Evolutionary conservation across 768 basidiomycete species (phyloP).

Genomic region (Boletus eberwhitei): DNA sequence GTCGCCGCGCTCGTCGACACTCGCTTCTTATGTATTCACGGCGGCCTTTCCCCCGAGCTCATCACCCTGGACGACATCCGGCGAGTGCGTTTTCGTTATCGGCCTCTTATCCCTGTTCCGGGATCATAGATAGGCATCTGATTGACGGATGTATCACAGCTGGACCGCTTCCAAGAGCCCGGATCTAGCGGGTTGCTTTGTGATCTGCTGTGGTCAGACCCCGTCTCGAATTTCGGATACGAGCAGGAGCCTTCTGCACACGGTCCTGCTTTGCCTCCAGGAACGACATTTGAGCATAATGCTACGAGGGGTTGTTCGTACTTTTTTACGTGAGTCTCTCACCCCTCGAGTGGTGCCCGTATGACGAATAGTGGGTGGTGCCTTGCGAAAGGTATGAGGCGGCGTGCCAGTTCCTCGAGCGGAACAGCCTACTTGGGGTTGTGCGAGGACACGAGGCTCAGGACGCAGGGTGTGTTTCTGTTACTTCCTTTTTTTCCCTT

Average conservation of each 20-base stretch:
- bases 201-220: constrained; percentile 96
- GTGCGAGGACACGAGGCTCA: constrained; percentile 98
- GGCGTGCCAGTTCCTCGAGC: constrained; percentile 89
- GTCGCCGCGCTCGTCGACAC: constrained; percentile 89
- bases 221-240: constrained; percentile 82
- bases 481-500: not conserved
- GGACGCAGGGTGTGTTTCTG: constrained; percentile 74
- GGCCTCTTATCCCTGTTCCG: not conserved
- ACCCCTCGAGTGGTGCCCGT: not conserved
- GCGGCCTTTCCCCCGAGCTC: constrained; percentile 89
- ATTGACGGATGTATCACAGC: constrained; percentile 40
- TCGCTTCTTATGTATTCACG: constrained; percentile 97
- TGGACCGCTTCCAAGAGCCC: constrained; percentile 92
- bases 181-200: constrained; percentile 89
- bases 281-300: constrained; percentile 74
- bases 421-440: constrained; percentile 85
- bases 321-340: constrained; percentile 78
- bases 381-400: constrained; percentile 66
- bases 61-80: constrained; percentile 73
- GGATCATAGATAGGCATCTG: not conserved
- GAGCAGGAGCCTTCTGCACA: constrained; percentile 57
- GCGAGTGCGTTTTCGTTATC: constrained; percentile 41
- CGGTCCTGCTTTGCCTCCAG: constrained; percentile 51
- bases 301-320: constrained; percentile 86
- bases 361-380: not conserved